Percentiles rank a stretch among this genome's conserved stretches.
phyloP scores from a whole-genome alignment of 768 basidiomycete genomes.

The Udeniomyces megalosporus region DNA sequence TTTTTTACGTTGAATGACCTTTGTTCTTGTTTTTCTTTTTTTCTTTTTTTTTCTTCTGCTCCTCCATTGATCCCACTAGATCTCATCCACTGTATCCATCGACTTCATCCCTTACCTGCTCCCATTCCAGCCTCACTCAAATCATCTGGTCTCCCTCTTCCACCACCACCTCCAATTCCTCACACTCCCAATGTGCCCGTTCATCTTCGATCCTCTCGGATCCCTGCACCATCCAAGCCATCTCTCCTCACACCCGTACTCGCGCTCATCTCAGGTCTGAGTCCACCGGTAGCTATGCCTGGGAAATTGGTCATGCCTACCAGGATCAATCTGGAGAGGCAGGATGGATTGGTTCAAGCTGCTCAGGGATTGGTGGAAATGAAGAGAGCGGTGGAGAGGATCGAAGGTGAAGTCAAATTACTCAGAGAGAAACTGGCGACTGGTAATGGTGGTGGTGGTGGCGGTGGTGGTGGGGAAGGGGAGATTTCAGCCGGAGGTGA shows the following conservation, averaged over 20 bases:
- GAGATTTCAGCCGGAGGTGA: too few relatives aligned
- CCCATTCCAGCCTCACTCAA: conserved; percentile 23
- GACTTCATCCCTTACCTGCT: conserved; percentile 16
- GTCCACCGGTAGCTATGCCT: conserved; percentile 37
- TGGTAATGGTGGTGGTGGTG: too few relatives aligned
- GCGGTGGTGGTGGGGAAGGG: too few relatives aligned
- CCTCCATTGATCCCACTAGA: conserved; percentile 6
- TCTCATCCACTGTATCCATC: conserved; percentile 24
- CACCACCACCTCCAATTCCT: conserved; percentile 6
- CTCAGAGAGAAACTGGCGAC: conserved; percentile 36
- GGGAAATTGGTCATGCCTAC: conserved; percentile 88
- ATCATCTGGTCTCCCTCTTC: conserved; percentile 11
- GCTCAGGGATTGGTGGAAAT: conserved; percentile 59
- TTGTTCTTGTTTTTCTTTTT: neutral
- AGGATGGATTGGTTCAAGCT: conserved; percentile 59
- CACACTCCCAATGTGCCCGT: conserved; percentile 36
- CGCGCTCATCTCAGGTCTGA: conserved; percentile 59
- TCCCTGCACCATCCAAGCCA: conserved; percentile 55
- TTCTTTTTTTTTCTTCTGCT: conserved; percentile 17
- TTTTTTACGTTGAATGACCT: conserved; percentile 15
- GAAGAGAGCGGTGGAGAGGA: conserved; percentile 70
- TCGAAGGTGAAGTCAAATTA: conserved; percentile 68
- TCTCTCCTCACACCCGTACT: conserved; percentile 58
- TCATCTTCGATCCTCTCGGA: conserved; percentile 69
- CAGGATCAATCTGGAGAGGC: conserved; percentile 51